phyloP scores from a whole-genome alignment of 352 stramenopile genomes.

The Pythium pectinolyticum region DNA sequence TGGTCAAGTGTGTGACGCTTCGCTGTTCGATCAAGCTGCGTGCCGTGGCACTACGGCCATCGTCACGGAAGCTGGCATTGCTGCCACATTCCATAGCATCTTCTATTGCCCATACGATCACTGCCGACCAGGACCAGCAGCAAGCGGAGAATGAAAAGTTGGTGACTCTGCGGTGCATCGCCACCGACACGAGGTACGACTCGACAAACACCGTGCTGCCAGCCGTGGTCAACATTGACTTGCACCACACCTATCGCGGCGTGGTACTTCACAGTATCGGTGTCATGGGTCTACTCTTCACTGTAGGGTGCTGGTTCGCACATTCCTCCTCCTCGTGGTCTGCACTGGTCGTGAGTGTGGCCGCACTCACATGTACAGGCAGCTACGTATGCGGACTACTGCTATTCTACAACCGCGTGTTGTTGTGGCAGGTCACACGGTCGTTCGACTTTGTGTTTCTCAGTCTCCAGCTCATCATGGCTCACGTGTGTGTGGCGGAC shows the following conservation, averaged over 20 bases:
- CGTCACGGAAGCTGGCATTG: not conserved
- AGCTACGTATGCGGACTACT: not conserved
- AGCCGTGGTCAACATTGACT: no score
- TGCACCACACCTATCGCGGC: no score
- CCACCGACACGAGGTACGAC: not conserved
- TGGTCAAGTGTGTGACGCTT: constrained; percentile 7
- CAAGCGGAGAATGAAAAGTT: not conserved
- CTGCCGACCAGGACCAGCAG: no score
- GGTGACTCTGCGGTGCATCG: not conserved
- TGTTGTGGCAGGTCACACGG: not conserved
- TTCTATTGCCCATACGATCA: no score
- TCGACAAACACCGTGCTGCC: not conserved
- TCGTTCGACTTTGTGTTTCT: constrained; percentile 34
- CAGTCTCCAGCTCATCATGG: no score
- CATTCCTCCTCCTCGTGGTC: not conserved
- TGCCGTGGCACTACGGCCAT: not conserved
- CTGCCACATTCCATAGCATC: no score
- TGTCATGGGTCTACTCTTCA: not conserved
- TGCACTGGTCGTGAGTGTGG: not conserved
- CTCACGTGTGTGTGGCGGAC: no score
- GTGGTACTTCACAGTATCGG: not conserved
- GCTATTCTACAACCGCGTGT: constrained; percentile 11
- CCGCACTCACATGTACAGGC: not conserved
- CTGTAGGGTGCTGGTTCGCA: not conserved
- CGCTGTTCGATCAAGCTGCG: constrained; percentile 14